Evolutionary conservation across 208 protist species (phyloP).

Genomic region (Trypanosoma boissoni): DNA sequence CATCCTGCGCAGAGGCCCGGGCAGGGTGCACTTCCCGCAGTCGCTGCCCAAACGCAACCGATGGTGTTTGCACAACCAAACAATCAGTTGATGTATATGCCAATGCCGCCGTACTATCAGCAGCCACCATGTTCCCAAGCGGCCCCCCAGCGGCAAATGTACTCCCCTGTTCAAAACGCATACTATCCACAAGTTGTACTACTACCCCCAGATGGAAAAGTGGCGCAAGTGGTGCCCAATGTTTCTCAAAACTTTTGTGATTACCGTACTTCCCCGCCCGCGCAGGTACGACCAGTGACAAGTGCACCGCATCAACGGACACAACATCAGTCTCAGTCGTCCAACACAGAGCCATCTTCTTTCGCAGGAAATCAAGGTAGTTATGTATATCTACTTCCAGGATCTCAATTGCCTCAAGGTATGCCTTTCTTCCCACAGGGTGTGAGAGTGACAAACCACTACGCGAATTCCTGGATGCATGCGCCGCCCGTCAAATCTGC

Average conservation of each 20-base stretch:
- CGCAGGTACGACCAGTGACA: background rate
- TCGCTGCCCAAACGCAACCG: constrained; percentile 7
- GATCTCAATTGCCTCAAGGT: constrained; percentile 42
- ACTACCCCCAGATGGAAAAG: constrained; percentile 12
- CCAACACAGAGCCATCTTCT: background rate
- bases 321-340: constrained; percentile 19
- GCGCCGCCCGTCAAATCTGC: background rate
- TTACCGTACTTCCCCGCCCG: constrained; percentile 1
- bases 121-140: constrained; percentile 21
- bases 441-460: constrained; percentile 40
- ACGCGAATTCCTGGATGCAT: constrained; percentile 10
- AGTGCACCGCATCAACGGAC: constrained; percentile 4
- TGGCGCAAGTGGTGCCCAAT: constrained; percentile 9
- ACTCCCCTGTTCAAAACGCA: background rate
- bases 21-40: constrained; percentile 5
- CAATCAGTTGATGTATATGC: constrained; percentile 26
- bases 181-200: constrained; percentile 24
- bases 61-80: constrained; percentile 19
- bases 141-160: constrained; percentile 6
- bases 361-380: constrained; percentile 8
- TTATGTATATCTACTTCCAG: constrained; percentile 38
- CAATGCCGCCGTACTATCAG: constrained; percentile 24
- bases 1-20: background rate
- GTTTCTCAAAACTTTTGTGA: constrained; percentile 5
- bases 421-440: constrained; percentile 60